Base-by-base conservation (phyloP, 352 stramenopile genomes). In the Stephanocyclus meneghinianus region DNA sequence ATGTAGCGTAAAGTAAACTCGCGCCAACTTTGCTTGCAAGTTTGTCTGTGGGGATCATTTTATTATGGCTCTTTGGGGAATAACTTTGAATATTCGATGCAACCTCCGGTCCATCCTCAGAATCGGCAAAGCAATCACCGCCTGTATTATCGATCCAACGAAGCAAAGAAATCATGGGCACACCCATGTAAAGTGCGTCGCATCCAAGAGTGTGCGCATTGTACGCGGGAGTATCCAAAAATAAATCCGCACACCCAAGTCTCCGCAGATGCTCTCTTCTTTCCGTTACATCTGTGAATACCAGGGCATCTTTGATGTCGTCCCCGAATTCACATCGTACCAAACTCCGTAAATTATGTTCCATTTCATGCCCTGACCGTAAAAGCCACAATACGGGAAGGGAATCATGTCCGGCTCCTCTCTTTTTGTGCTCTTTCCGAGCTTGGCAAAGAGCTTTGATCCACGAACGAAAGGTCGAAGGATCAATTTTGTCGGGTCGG, bases 171-270 rank as follows among this genome's bases (percentile, higher is more conserved):
- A 98, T 82, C 44, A 98, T 87, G 0, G 96, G 96, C 7, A 98
- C 84, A 59, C 94, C 90, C 0, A 92, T 86, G 86, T 91, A 97
- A 0, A 98, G 84, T 18, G 92, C 92, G 69, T 98, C 96, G 16
- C 91, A 88, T 15, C 95, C 96, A 1, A 96, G 97, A 11, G 96
- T 98, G 77, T 98, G 96, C n/a, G 96, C 96, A 50, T 96, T 97
- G 86, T 98, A 98, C 7, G 96, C 82, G 51, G 97, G 92, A 13
- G 95, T 97, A 76, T 98, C 96, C n/a, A 98, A 78, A 62, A 98
- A 98, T 2, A 98, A 21, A 78, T 98, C 95, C 0, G 92, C 94
- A 11, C 89, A 65, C 53, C 67, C 47, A 4, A 98, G 76, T 9
- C 96, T 90, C 11, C 83, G 81, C 4, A 98, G 80, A 78, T 98